Evolutionary conservation across 179 eudicot species (phyloP), one percentile per base, ranked within the genome.

Genomic region (Nepenthes alata): DNA sequence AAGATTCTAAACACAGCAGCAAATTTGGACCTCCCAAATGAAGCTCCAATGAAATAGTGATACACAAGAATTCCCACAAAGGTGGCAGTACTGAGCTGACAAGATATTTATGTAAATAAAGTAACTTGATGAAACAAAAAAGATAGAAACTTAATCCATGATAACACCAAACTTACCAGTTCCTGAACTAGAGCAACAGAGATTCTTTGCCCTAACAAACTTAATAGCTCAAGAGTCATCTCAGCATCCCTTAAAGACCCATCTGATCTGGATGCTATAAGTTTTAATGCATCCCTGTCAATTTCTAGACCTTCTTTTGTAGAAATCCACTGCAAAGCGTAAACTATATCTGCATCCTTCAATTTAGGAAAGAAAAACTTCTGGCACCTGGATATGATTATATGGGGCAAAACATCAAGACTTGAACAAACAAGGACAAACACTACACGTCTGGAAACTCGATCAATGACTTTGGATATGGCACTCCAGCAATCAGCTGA

Each of bases 241-340:
- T 89, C 93, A 54, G 96, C 98, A 62, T 91, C 98, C 72, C 98
- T 81, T 68, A 91, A 69, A 38, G 98, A 89, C 54, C 98, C 98
- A 74, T 89, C 91, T 49, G 98, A 89, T 52, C 94, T 74, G 13
- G 98, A 89, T 49, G 98, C 91, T 69, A 91, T 83, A 69, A 91
- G 91, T 80, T 86, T 84, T 6, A 91, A 57, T 2, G 98, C 98
- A 63, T 83, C 89, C 69, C 73, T 77, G 54, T 89, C 96, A 14
- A 91, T 83, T 62, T 89, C 88, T 14, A 89, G 69, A 59, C 78
- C 80, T 77, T 91, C 98, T 74, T 89, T 89, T 37, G 82, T 76
- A 61, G 96, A 82, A 60, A 91, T 81, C 83, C 82, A 74, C 65
- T 86, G 89, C 62, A 91, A 76, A 53, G 88, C 79, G 67, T 83